These are phyloP conservation scores for Nepenthes alata DNA, from an alignment of 179 eudicot species.

Conservation along the genomic window DNA sequence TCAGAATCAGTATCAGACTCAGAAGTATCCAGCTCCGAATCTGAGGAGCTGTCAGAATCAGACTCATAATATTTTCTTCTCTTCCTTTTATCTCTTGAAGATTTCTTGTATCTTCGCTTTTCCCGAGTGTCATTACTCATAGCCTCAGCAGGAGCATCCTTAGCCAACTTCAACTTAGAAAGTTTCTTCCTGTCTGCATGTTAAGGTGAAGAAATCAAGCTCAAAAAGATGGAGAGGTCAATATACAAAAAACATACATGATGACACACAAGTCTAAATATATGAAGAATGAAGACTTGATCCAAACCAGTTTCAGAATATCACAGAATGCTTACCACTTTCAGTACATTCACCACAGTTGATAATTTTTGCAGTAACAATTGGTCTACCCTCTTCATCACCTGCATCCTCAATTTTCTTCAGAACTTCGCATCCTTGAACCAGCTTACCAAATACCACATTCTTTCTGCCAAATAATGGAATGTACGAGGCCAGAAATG, in stretches of 20 bases:
- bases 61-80: slow-evolving; percentile 61
- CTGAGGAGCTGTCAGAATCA: slow-evolving; percentile 71
- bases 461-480: slow-evolving; percentile 44
- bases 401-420: slow-evolving; percentile 77
- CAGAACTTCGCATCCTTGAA: slow-evolving; percentile 60
- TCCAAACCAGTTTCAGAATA: not conserved
- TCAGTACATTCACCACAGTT: slow-evolving; percentile 64
- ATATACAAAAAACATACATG: too few relatives aligned
- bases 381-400: slow-evolving; percentile 74
- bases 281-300: too few relatives aligned
- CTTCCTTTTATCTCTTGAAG: slow-evolving; percentile 52
- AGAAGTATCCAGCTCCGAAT: slow-evolving; percentile 57
- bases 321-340: slow-evolving; percentile 27
- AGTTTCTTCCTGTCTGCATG: slow-evolving; percentile 54
- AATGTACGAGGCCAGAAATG: not conserved
- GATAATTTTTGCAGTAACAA: slow-evolving; percentile 67
- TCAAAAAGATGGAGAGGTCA: not conserved
- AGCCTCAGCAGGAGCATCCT: slow-evolving; percentile 33
- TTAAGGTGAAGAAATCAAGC: not conserved
- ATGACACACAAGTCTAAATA: too few relatives aligned
- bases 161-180: slow-evolving; percentile 37
- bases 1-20: slow-evolving; percentile 75
- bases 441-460: slow-evolving; percentile 79
- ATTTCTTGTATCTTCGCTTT: slow-evolving; percentile 58
- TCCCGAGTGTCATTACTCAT: slow-evolving; percentile 28